Conservation (phyloP, 805 yeast genomes). For the Suhomyces kilbournensis region DNA sequence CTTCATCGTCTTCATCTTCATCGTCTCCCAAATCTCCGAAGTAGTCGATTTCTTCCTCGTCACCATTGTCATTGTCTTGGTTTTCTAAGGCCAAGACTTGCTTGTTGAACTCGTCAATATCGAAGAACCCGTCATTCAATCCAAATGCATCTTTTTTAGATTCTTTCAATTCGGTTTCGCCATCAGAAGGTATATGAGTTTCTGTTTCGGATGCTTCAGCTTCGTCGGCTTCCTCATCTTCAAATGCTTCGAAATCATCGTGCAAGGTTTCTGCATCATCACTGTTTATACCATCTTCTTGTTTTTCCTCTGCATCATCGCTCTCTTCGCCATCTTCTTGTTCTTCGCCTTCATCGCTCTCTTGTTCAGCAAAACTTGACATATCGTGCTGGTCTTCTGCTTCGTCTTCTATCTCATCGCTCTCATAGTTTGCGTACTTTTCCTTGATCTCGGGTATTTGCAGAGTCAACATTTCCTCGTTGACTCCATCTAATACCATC, state of each 20-base stretch:
- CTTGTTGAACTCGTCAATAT: conserved; percentile 78
- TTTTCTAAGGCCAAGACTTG: conserved; percentile 68
- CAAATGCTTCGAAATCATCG: conserved; percentile 10
- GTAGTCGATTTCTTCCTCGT: conserved; percentile 44
- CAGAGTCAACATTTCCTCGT: conserved; percentile 57
- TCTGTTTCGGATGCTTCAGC: conserved; percentile 15
- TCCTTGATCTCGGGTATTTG: conserved; percentile 52
- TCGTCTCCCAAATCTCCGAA: conserved; percentile 49
- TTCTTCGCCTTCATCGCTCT: conserved; percentile 17
- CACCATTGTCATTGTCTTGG: conserved; percentile 37
- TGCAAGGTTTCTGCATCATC: conserved; percentile 20
- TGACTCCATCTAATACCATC: conserved; percentile 75
- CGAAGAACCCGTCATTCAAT: conserved; percentile 79
- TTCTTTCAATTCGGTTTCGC: conserved; percentile 2
- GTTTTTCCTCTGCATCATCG: conserved; percentile 22
- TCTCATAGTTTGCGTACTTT: conserved; percentile 9
- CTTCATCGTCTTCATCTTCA: conserved; percentile 32
- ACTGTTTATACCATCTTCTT: conserved; percentile 10
- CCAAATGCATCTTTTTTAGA: conserved; percentile 53
- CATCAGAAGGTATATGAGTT: conserved; percentile 10
- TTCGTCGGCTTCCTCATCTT: conserved; percentile 12
- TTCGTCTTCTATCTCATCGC: conserved; percentile 19
- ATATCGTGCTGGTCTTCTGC: conserved; percentile 11
- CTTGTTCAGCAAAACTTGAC: conserved; percentile 15
- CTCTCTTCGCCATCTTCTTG: conserved; percentile 13